Conservation (phyloP, 805 yeast genomes). For the Myxozyma vanderwaltii region DNA sequence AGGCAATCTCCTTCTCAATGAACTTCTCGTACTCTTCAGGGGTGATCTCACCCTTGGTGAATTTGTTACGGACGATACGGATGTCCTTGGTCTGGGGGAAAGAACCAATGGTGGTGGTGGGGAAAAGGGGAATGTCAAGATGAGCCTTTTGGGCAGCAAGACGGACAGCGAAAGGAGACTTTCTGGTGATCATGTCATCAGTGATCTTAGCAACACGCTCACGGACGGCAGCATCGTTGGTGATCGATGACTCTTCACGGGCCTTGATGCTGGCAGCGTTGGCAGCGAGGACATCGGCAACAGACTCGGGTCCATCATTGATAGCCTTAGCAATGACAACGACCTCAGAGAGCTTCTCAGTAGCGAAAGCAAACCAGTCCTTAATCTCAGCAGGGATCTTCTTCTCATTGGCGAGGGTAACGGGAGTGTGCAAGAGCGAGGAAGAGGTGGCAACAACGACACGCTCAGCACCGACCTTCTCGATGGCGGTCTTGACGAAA, state of each 20-base stretch:
- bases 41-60: slow-evolving; percentile 93
- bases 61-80: slow-evolving; percentile 97
- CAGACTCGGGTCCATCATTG: slow-evolving; percentile 69
- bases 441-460: slow-evolving; percentile 94
- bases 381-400: slow-evolving; percentile 88
- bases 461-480: slow-evolving; percentile 80
- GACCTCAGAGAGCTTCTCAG: slow-evolving; percentile 92
- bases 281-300: slow-evolving; percentile 73
- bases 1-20: slow-evolving; percentile 95
- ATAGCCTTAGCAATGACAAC: slow-evolving; percentile 86
- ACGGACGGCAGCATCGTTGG: slow-evolving; percentile 89
- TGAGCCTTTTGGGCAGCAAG: slow-evolving; percentile 80
- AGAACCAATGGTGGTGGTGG: slow-evolving; percentile 99
- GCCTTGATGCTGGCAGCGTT: slow-evolving; percentile 84
- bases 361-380: slow-evolving; percentile 97
- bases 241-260: slow-evolving; percentile 82
- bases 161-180: slow-evolving; percentile 83
- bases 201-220: slow-evolving; percentile 78
- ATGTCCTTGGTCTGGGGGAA: slow-evolving; percentile 99
- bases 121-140: slow-evolving; percentile 96
- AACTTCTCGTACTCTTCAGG: slow-evolving; percentile 94
- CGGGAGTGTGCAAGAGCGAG: slow-evolving; percentile 97
- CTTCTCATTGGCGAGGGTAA: slow-evolving; percentile 88
- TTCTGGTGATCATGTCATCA: slow-evolving; percentile 71
- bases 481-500: slow-evolving; percentile 78